Conservation (phyloP, 768 basidiomycete genomes). For the Russula griseocarnosa region DNA sequence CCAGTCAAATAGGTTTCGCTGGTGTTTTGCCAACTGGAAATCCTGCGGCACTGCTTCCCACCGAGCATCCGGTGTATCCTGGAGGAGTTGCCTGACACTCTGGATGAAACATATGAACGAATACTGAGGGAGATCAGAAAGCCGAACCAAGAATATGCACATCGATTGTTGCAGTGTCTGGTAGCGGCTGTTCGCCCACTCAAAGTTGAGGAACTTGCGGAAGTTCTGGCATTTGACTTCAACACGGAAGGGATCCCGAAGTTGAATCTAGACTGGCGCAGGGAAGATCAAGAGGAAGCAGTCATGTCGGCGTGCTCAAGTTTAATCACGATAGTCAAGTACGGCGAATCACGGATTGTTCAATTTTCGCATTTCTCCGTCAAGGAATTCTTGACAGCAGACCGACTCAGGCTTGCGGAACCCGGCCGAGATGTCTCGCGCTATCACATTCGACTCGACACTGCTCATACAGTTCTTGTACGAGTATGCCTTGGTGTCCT, state of each 20-base stretch:
- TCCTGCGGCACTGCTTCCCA: neutral
- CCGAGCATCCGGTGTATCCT: neutral
- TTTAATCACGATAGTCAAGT: no score
- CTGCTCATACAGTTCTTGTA: constrained; percentile 4
- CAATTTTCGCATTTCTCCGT: constrained; percentile 7
- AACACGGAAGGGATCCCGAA: neutral
- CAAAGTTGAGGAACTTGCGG: neutral
- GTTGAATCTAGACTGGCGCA: neutral
- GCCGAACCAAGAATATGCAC: neutral
- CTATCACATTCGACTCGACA: neutral
- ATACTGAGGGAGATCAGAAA: constrained; percentile 5
- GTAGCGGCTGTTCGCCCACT: constrained; percentile 4
- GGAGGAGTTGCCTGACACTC: neutral
- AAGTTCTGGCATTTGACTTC: neutral
- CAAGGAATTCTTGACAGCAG: neutral
- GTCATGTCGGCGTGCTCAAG: no score
- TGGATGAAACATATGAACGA: constrained; percentile 12
- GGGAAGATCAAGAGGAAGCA: no score
- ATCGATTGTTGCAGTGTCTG: constrained; percentile 8
- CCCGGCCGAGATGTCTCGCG: neutral
- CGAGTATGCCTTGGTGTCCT: neutral
- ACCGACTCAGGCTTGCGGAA: neutral
- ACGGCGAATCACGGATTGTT: neutral
- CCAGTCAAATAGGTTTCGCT: neutral
- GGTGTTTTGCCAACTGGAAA: neutral